Conservation (phyloP, 176 grass and related monocot species). For the sorghum (Sorghum bicolor) region Sorghum_bicolor_NCBIv3 NC_012870.2:70824001-70824500, state of each 20-base stretch:
- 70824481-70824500: no score
- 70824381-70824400: no score
- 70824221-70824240: neutral
- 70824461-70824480: no score
- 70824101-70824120: slow-evolving; percentile 19
- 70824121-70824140: neutral
- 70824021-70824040: neutral
- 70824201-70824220: neutral
- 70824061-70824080: neutral
- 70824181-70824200: neutral
- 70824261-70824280: neutral
- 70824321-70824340: neutral
- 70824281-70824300: neutral
- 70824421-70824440: neutral
- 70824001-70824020: neutral
- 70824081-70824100: slow-evolving; percentile 12
- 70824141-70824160: neutral
- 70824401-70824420: neutral
- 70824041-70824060: slow-evolving; percentile 6
- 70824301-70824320: neutral
- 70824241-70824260: neutral
- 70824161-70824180: slow-evolving; percentile 13
- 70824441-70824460: no score
- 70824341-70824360: neutral
- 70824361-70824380: neutral